Evolutionary conservation across 2,329 filamentous ascomycete species (phyloP), one percentile per base, ranked within the genome.

Genomic region (Hawksworthiomyces lignivorus): DNA sequence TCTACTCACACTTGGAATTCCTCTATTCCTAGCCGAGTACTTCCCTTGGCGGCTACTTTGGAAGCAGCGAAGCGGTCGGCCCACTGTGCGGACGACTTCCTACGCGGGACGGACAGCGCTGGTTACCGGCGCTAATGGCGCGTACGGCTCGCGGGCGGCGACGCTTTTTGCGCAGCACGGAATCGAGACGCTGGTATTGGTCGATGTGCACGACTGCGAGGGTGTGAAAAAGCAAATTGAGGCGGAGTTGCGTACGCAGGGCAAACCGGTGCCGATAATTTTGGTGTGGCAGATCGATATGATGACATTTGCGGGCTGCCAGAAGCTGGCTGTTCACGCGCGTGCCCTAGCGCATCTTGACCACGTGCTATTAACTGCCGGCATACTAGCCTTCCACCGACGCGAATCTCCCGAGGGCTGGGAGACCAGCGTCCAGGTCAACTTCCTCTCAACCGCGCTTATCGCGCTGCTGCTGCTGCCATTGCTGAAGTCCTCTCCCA

Each of bases 341-440:
- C 46, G 45, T 5, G 46, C 52, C 14, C 17, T 63, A 19, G 44
- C 56, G 45, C 41, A 50, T 21, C 50, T 63, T 3, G 61, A 63
- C 22, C 61, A 63, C 47, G 61, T 57, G 14, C 46, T 63, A 46
- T 50, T 62, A 53, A 61, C 61, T 0, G 61, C 60, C 8, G 61
- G 61, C 0, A 62, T 63, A n/a, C 50, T 63, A 4, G 48, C 60
- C 17, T 63, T 62, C 17, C 47, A 60, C 19, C 56, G 59, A 27
- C 56, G 55, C 43, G 54, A 57, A 39, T 63, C 60, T 7, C 58
- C 61, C 6, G 60, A 63, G 43, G 61, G 61, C 31, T 63, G 61
- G 61, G 61, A 63, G 53, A 61, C 57, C 1, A 59, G 57, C 58
- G 30, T 63, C 3, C 61, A 63, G 48, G 56, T 63, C 48, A 63